These are phyloP conservation scores for Fraxinus platypoda DNA, from an alignment of 305 asterid genomes.

Conservation along the genomic window DNA sequence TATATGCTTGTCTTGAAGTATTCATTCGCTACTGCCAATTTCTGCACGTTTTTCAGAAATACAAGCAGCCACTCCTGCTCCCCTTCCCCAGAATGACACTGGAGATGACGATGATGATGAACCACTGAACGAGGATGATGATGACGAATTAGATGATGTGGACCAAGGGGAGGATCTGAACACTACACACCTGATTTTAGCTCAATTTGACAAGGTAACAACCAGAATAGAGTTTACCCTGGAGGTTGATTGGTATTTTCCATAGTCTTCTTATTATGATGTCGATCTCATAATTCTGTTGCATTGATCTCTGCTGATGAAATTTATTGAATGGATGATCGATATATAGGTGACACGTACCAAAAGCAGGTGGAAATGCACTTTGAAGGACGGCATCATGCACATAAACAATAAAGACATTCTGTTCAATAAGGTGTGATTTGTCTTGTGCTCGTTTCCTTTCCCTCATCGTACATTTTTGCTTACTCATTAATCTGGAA, in stretches of 20 bases:
- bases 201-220: slow-evolving; percentile 88
- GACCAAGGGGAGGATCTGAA: slow-evolving; percentile 85
- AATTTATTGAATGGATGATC: background rate
- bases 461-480: background rate
- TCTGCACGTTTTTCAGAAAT: slow-evolving; percentile 41
- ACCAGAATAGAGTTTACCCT: background rate
- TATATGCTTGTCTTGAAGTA: slow-evolving; percentile 2
- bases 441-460: background rate
- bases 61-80: slow-evolving; percentile 93
- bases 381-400: slow-evolving; percentile 93
- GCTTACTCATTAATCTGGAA: background rate
- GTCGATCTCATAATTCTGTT: background rate
- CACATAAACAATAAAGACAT: slow-evolving; percentile 92
- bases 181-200: slow-evolving; percentile 80
- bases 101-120: slow-evolving; percentile 81
- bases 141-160: slow-evolving; percentile 80
- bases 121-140: slow-evolving; percentile 90
- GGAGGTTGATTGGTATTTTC: background rate
- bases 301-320: background rate
- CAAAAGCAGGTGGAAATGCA: slow-evolving; percentile 99
- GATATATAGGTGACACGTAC: slow-evolving; percentile 82
- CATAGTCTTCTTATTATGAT: background rate
- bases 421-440: slow-evolving; percentile 78
- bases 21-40: slow-evolving; percentile 9
- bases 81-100: slow-evolving; percentile 54